These are phyloP conservation scores for Dendrostoma leiphaemia DNA, from an alignment of 2,329 filamentous ascomycete genomes.

Conservation along the genomic window DNA sequence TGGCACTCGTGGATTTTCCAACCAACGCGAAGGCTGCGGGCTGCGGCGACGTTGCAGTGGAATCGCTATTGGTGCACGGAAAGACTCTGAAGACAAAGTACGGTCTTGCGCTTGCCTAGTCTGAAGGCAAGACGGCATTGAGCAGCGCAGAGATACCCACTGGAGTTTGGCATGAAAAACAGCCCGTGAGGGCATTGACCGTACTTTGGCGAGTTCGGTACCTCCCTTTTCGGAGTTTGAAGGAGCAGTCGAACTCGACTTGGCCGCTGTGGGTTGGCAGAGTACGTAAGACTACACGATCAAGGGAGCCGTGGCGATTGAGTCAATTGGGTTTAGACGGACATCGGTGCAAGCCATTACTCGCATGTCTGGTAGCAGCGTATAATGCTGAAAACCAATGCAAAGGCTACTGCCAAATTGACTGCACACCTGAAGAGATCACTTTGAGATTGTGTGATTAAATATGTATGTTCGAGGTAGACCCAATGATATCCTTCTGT, in stretches of 20 bases:
- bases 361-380: not conserved
- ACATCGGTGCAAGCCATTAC: not conserved
- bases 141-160: not conserved
- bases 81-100: conserved; percentile 50
- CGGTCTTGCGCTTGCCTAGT: conserved; percentile 44
- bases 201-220: not conserved
- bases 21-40: conserved; percentile 39
- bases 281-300: too few species aligned
- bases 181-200: not conserved
- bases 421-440: not conserved
- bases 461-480: too few species aligned
- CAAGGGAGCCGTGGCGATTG: not conserved
- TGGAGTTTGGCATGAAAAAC: not conserved
- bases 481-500: too few species aligned
- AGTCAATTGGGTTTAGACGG: not conserved
- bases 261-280: too few species aligned
- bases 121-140: not conserved
- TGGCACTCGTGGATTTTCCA: conserved; percentile 74
- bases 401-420: not conserved
- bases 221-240: not conserved
- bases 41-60: conserved; percentile 44
- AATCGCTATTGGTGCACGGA: conserved; percentile 51
- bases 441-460: not conserved
- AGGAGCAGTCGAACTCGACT: too few species aligned
- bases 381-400: not conserved